phyloP scores from a whole-genome alignment of 2,329 filamentous ascomycete species.

The Colletotrichum cereale region DNA sequence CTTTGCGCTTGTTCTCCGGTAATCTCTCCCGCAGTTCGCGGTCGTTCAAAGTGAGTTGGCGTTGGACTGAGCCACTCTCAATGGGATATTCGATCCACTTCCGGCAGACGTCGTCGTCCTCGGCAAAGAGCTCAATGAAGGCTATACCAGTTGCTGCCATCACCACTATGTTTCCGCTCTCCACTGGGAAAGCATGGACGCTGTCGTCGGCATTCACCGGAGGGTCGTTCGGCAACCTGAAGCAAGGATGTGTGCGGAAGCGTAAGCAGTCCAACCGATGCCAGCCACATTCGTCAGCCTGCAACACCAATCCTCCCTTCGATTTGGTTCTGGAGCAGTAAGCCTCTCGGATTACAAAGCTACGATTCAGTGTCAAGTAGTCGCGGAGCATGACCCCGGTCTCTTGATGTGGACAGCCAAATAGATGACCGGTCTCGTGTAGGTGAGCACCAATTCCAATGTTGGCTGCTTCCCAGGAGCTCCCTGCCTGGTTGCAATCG shows the following conservation, averaged over 20 bases:
- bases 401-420: conserved; percentile 91
- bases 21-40: conserved; percentile 78
- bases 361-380: conserved; percentile 86
- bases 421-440: conserved; percentile 89
- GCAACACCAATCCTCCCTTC: conserved; percentile 80
- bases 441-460: conserved; percentile 94
- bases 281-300: conserved; percentile 89
- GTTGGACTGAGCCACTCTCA: conserved; percentile 72
- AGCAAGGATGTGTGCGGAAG: conserved; percentile 91
- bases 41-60: conserved; percentile 81
- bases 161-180: conserved; percentile 80
- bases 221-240: conserved; percentile 83
- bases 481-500: conserved; percentile 87
- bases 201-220: conserved; percentile 75
- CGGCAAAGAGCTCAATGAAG: conserved; percentile 84
- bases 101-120: conserved; percentile 84
- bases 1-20: conserved; percentile 79
- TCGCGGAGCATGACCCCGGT: conserved; percentile 93
- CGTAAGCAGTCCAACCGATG: conserved; percentile 89
- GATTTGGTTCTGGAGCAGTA: conserved; percentile 90
- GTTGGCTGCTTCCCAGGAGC: conserved; percentile 95
- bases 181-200: conserved; percentile 88
- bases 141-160: conserved; percentile 86
- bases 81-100: conserved; percentile 85
- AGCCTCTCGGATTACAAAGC: conserved; percentile 84